Base-by-base conservation (phyloP, 805 yeast genomes). In the Ogataea trehalophila region DNA sequence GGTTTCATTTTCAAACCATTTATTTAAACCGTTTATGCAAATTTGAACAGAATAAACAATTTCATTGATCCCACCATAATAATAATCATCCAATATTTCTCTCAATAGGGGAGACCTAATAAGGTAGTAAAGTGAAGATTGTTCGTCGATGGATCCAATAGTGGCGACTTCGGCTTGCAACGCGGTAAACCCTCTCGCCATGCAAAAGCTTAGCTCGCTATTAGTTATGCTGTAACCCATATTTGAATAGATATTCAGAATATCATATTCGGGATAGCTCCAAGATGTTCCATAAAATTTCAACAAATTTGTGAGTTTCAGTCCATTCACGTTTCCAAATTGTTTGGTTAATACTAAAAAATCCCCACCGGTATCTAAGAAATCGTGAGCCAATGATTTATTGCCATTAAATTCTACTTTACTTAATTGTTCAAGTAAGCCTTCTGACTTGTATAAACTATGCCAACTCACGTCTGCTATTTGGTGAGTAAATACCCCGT, bases 391-490 rank as follows among this genome's bases (percentile, higher is more conserved):
- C 2, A 59, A 54, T 2, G 67, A 62, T 15, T 58, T 54, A 49
- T 75, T 73, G 0, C 81, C 83, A 46, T 65, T 70, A 56, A 82
- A 84, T 49, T 84, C 89, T 33, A 73, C 61, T 22, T 67, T 68
- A 0, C 81, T 68, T 48, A 83, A 53, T 55, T 73, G 73, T 36
- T 69, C 60, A 35, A 84, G 60, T n/a, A 84, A 56, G 0, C 90
- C 89, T 50, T 79, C 75, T 14, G 70, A 61, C 33, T 79, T 61
- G 3, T 77, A 68, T 6, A 81, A 59, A 0, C 87, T 81, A 59
- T 83, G 90, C 89, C 89, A 83, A 23, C 82, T 70, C 0, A 80
- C 74, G 54, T 84, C 89, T 3, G 82, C 71, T 0, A 82, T 69
- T 52, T 83, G 88, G 59, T 83, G 89, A 1, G 80, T 66, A 47